Evolutionary conservation across 2,329 filamentous ascomycete species (phyloP), one percentile per base, ranked within the genome.

Genomic region (Xylaria hypoxylon): DNA sequence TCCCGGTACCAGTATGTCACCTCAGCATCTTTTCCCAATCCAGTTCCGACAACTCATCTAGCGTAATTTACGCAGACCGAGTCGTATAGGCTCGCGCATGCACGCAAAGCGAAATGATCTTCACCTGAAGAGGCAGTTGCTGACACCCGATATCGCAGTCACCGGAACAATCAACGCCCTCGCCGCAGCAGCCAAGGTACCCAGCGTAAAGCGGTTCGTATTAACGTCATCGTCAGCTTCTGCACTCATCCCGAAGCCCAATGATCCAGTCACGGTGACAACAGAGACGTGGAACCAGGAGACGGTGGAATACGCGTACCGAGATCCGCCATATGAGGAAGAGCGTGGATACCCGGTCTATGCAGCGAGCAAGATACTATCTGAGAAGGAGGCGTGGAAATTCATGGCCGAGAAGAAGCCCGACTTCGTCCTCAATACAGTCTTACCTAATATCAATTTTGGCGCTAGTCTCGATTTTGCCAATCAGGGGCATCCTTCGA

Each of bases 361-460:
- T 33, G 59, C 61, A 2, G 72, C 72, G 5, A 68, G 67, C 62
- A 73, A 75, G 64, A 68, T 59, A 2, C 44, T 62, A 26, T 55
- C 62, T 3, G 72, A 75, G 57, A 48, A 73, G 50, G 71, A 64
- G 31, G 68, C 70, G 1, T 73, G 69, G 73, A 60, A 70, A 33
- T 75, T 65, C 55, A 44, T 71, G 50, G n/a, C 28, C 7, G 66
- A 73, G 51, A 48, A 70, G 17, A 72, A 72, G 8, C 71, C 69
- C 4, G 42, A 48, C 48, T 52, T 73, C 58, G 15, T 64, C 51
- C 17, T 73, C 50, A 71, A 73, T 69, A 40, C 74, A 38, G 55
- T 72, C 57, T n/a, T 71, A 48, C 65, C 73, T 8, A 70, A 73
- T 59, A 44, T 71, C 40, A 73, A 68, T 24, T 69, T 75, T n/a